Base-by-base conservation (phyloP, 129 eudicot genomes). In the Artemisia annua region DNA sequence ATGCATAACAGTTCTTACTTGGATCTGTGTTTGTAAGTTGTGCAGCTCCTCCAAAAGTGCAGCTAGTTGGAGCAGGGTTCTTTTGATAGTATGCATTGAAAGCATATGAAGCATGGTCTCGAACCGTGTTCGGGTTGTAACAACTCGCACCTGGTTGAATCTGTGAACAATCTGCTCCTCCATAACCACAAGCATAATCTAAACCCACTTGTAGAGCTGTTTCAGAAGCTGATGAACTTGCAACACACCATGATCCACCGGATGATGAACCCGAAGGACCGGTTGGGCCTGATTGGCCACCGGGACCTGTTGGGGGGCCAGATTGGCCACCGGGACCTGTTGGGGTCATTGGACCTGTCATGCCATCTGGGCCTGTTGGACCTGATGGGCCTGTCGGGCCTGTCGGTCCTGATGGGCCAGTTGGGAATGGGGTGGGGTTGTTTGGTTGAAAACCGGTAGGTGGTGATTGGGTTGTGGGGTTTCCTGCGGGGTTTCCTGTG, bases 181-280 rank as follows among this genome's bases (percentile, higher is more conserved):
- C 98, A 81, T 84, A 90, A 19, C 98, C 98, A 78, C 98, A 94
- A 3, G 98, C 97, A 64, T 94, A 94, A 70, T 94, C 98, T 63
- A 94, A 82, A 44, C 92, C 98, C 19, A 94, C 98, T 63, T 94
- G 97, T 52, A 94, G 75, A 39, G 98, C 83, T 20, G 97, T 87
- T 63, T 86, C 79, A 56, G 98, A 90, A 75, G 97, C 98, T 48
- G 84, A 57, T 24, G 92, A 75, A 64, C 81, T 88, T 75, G 98
- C 98, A 48, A 90, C 64, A 69, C 98, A 94, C 98, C 98, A 94
- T 22, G 91, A 28, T 30, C 98, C 96, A 11, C 96, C 83, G 1
- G 79, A 70, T 35, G 83, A 57, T 28, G 86, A 77, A 24, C 83
- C 67, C 1, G 78, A 66, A 63, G 80, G 81, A 18, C 82, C 67